Conservation (phyloP, 2,329 filamentous ascomycete genomes). For the Penicillium hesseltinei region DNA sequence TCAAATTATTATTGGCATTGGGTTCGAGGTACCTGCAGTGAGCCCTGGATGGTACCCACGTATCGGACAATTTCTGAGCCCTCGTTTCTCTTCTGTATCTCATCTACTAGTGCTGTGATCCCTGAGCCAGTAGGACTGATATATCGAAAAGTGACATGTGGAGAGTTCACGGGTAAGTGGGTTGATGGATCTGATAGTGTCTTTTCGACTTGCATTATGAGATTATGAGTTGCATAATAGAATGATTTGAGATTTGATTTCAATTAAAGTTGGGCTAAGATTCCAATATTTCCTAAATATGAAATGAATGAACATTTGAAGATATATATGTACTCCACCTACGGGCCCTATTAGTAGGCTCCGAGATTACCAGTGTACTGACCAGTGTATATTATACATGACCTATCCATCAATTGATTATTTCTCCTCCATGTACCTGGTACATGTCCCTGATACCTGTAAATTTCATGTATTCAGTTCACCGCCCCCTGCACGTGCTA, state of each 20-base stretch:
- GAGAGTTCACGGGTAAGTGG: conserved; percentile 15
- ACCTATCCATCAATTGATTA: neutral
- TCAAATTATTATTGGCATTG: conserved; percentile 13
- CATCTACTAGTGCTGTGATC: conserved; percentile 6
- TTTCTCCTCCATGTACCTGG: neutral
- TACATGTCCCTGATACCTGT: neutral
- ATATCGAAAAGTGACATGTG: conserved; percentile 17
- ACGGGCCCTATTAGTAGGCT: neutral
- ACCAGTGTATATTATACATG: neutral
- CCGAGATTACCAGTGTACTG: neutral
- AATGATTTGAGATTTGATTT: neutral
- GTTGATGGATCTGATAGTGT: conserved; percentile 14
- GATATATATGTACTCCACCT: too few species aligned
- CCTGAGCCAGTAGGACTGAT: conserved; percentile 11
- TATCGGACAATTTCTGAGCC: conserved; percentile 20
- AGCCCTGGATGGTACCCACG: neutral
- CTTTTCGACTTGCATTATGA: neutral
- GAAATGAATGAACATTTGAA: too few species aligned
- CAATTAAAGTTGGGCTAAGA: neutral
- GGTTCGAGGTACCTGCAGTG: conserved; percentile 22
- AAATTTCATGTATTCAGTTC: neutral
- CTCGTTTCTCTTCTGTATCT: conserved; percentile 18
- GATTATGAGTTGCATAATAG: too few species aligned
- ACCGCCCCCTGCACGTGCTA: conserved; percentile 19
- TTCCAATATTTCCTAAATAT: too few species aligned